Conservation (phyloP, 225 moss, liverwort and hornwort species). For the Bryoerythrophyllum caledonicum region DNA sequence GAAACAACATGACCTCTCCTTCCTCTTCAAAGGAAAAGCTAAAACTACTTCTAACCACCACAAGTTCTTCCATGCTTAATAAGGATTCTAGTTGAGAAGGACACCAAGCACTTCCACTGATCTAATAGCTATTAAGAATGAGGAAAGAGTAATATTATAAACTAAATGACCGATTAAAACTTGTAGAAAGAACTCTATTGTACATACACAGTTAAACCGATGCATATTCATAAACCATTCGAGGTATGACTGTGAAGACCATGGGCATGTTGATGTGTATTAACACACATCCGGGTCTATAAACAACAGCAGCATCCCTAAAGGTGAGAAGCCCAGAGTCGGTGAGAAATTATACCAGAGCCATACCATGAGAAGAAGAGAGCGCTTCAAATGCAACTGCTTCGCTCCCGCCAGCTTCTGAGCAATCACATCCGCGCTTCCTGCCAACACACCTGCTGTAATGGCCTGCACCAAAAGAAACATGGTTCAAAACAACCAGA, state of each 20-base stretch:
- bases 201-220: not conserved
- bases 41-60: too few relatives aligned
- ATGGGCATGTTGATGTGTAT: not conserved
- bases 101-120: not conserved
- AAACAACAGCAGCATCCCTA: too few relatives aligned
- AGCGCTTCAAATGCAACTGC: constrained; percentile 72
- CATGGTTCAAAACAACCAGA: not conserved
- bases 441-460: constrained; percentile 82
- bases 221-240: not conserved
- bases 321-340: too few relatives aligned
- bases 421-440: constrained; percentile 78
- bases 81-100: too few relatives aligned
- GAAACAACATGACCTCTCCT: too few relatives aligned
- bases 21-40: too few relatives aligned
- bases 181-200: not conserved
- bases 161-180: too few relatives aligned
- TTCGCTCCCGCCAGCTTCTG: constrained; percentile 83
- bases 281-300: not conserved
- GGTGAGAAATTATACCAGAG: not conserved
- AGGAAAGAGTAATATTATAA: too few relatives aligned
- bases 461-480: constrained; percentile 57
- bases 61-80: too few relatives aligned
- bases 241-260: not conserved
- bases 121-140: too few relatives aligned
- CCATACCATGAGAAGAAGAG: constrained; percentile 65